phyloP scores from a whole-genome alignment of 169 alveolate species.

The Plasmodium chabaudi region DNA sequence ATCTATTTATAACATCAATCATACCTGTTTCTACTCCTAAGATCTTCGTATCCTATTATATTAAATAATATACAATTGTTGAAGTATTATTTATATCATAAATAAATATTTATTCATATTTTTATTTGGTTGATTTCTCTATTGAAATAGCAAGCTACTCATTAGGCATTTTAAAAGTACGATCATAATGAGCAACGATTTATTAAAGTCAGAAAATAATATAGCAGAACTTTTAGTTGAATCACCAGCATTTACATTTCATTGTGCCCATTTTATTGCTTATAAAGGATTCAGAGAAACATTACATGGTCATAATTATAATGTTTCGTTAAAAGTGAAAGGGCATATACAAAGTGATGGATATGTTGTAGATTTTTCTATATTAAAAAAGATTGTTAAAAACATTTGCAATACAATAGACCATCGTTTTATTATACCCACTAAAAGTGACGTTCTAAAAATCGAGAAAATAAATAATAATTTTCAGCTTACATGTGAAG shows the following conservation, averaged over 20 bases:
- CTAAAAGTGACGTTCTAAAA: slow-evolving; percentile 72
- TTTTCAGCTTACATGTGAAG: slow-evolving; percentile 65
- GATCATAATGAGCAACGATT: slow-evolving; percentile 24
- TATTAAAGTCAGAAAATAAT: slow-evolving; percentile 6
- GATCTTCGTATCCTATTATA: too few species aligned
- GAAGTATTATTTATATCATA: too few species aligned
- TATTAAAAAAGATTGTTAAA: slow-evolving; percentile 45
- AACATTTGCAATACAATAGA: slow-evolving; percentile 49
- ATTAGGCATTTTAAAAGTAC: too few species aligned
- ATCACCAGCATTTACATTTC: slow-evolving; percentile 73
- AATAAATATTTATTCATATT: too few species aligned
- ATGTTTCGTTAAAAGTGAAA: slow-evolving; percentile 58
- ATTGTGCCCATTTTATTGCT: slow-evolving; percentile 76
- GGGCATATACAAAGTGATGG: slow-evolving; percentile 72
- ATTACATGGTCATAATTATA: slow-evolving; percentile 77
- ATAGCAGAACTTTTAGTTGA: slow-evolving; percentile 51
- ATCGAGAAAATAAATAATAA: slow-evolving; percentile 45
- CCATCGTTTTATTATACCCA: slow-evolving; percentile 71
- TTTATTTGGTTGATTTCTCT: too few species aligned
- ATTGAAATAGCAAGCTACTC: too few species aligned
- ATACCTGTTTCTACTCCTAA: too few species aligned
- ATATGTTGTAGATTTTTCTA: slow-evolving; percentile 71
- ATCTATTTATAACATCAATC: too few species aligned
- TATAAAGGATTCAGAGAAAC: slow-evolving; percentile 70
- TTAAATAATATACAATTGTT: too few species aligned